phyloP scores from a whole-genome alignment of 2,329 filamentous ascomycete species.

The Neonectria ditissima region DNA sequence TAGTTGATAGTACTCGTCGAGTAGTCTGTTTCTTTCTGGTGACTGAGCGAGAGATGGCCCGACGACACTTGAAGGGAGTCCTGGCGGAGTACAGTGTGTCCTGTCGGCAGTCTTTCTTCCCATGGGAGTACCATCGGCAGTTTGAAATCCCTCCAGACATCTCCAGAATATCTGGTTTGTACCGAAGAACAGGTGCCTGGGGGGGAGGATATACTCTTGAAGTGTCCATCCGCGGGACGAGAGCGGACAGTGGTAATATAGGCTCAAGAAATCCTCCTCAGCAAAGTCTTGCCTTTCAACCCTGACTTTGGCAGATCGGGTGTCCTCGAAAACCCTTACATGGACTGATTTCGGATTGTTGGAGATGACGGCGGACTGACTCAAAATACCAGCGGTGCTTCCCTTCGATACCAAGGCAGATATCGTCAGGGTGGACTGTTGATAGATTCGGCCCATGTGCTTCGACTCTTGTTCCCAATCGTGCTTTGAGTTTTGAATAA shows the following conservation, averaged over 20 bases:
- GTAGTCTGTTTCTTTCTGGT: neutral
- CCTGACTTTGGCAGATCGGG: no score
- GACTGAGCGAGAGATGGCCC: no score
- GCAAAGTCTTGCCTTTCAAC: no score
- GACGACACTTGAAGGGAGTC: neutral
- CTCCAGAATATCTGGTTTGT: slow-evolving; percentile 3
- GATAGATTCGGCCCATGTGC: slow-evolving; percentile 14
- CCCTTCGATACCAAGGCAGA: no score
- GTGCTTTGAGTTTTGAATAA: slow-evolving; percentile 7
- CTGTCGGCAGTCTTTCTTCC: neutral
- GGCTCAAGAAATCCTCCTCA: no score
- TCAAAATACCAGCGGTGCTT: no score
- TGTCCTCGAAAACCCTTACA: no score
- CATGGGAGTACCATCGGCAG: neutral
- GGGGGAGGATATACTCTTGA: slow-evolving; percentile 10
- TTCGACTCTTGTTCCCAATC: slow-evolving; percentile 13
- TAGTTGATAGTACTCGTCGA: neutral
- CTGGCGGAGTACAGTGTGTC: neutral
- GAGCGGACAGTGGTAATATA: neutral
- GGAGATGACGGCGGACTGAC: no score
- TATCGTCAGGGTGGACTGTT: no score
- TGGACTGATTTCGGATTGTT: no score
- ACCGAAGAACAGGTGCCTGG: slow-evolving; percentile 1
- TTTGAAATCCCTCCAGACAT: slow-evolving; percentile 8
- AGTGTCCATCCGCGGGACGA: slow-evolving; percentile 11